Base-by-base conservation (phyloP, 768 basidiomycete species). In the Boletus subparvulus region DNA sequence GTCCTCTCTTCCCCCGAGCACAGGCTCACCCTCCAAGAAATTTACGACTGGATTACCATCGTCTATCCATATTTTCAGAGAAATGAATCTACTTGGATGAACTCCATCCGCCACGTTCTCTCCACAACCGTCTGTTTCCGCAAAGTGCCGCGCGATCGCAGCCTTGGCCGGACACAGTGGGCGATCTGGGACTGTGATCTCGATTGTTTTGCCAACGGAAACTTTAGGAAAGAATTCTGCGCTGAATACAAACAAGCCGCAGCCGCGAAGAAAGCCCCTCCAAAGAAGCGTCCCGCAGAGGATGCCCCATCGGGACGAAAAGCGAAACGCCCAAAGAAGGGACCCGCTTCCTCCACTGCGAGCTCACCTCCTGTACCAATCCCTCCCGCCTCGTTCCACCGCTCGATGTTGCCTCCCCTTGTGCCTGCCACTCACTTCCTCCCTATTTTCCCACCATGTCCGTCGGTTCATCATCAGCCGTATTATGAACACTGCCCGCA, bases 71-170 rank as follows among this genome's bases (percentile, higher is more conserved):
- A 87, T 68, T 99, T 92, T 76, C 92, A 93, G 73, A 88, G 90
- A 55, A 88, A 89, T 21, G 94, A 98, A 65, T 83, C 88, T 4
- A 96, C 94, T 7, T 98, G 96, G 96, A 94, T 95, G 85, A 97
- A 97, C 73, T 95, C 93, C 53, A 93, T 98, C 57, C 84, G 96
- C n/a, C 95, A 98, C 73, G 94, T 95, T 47, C 80, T 98, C 26
- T 94, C 91, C 61, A 92, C 94, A 4, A 96, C 95, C 43, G 84
- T 88, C 37, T 89, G 88, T 64, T 98, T 97, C 72, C 84, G 92
- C 60, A 97, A 96, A 64, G 84, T 88, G 0, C 83, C 85, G 3
- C 78, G 94, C 21, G 87, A 91, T 56, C 83, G 88, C 13, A 80
- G 84, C 26, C 81, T 89, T 35, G 92, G 94, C 35, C 83, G 92